phyloP scores from a whole-genome alignment of 352 stramenopile genomes.

The Phytopythium litorale region DNA sequence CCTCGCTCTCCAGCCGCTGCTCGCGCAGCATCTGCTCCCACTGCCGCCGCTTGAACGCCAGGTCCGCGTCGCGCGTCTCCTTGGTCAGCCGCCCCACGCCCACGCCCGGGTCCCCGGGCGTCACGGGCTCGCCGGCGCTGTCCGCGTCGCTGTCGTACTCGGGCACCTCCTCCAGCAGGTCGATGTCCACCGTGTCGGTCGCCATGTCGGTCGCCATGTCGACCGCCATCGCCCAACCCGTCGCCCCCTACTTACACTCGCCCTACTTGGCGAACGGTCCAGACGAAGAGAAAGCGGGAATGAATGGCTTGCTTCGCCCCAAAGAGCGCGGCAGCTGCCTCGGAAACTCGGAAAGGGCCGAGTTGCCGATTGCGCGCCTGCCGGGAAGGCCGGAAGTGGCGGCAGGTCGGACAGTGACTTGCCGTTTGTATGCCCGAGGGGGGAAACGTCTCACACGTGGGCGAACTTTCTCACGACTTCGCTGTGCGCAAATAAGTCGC shows the following conservation, averaged over 20 bases:
- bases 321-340: no score
- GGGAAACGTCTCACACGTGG: neutral
- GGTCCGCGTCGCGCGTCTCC: neutral
- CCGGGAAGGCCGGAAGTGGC: neutral
- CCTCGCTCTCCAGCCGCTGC: neutral
- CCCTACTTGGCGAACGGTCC: no score
- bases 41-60: slow-evolving; percentile 4
- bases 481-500: slow-evolving; percentile 2
- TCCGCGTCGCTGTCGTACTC: slow-evolving; percentile 14
- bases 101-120: neutral
- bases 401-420: neutral
- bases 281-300: neutral
- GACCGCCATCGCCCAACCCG: neutral
- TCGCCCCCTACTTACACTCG: neutral
- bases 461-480: slow-evolving; percentile 5
- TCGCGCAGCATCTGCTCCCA: slow-evolving; percentile 2
- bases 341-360: no score
- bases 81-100: slow-evolving; percentile 4
- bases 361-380: neutral
- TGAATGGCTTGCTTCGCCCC: neutral
- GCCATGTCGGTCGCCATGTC: neutral
- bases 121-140: slow-evolving; percentile 1
- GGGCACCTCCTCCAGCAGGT: slow-evolving; percentile 12
- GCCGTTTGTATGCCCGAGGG: neutral
- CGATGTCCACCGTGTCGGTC: neutral